These are phyloP conservation scores for Piloderma croceum DNA, from an alignment of 768 basidiomycete genomes.

Conservation along the genomic window DNA sequence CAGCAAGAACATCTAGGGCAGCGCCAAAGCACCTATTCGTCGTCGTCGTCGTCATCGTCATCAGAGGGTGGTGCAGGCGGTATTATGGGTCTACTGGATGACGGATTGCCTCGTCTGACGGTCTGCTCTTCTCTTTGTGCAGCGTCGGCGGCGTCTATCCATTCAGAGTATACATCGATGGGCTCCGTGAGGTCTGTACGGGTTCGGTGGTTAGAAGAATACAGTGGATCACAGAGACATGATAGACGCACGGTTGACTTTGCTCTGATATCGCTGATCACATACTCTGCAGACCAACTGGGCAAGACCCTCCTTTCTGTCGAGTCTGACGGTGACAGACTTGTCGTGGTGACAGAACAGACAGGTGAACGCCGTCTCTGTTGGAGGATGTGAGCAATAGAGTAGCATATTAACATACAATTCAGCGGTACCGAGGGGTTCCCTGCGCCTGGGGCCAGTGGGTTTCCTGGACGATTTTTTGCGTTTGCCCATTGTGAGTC, in stretches of 20 bases:
- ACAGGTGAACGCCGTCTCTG: slow-evolving; percentile 83
- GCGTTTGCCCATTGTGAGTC: slow-evolving; percentile 70
- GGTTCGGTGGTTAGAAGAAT: slow-evolving; percentile 6
- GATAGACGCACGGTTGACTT: slow-evolving; percentile 67
- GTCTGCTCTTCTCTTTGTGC: slow-evolving; percentile 59
- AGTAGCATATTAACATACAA: neutral
- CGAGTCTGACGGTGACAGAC: slow-evolving; percentile 78
- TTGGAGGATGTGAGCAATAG: slow-evolving; percentile 2
- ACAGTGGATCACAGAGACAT: slow-evolving; percentile 2
- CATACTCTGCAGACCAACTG: slow-evolving; percentile 79
- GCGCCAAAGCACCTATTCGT: no score
- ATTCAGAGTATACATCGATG: slow-evolving; percentile 86
- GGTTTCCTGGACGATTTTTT: slow-evolving; percentile 88
- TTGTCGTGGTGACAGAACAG: slow-evolving; percentile 89
- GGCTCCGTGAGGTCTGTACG: slow-evolving; percentile 75
- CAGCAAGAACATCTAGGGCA: no score
- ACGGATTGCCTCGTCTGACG: slow-evolving; percentile 46
- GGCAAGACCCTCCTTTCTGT: slow-evolving; percentile 80
- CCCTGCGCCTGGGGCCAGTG: slow-evolving; percentile 56
- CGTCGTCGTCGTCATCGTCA: slow-evolving; percentile 38
- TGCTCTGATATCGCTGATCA: slow-evolving; percentile 83
- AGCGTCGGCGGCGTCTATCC: slow-evolving; percentile 86
- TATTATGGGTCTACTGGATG: slow-evolving; percentile 47
- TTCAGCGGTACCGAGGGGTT: slow-evolving; percentile 59
- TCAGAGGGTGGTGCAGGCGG: slow-evolving; percentile 33